A percentile compares a stretch with the other conserved stretches of the same genome.
Conservation (phyloP, 371 early-diverging fungal species). For the Mortierella sp. region DNA sequence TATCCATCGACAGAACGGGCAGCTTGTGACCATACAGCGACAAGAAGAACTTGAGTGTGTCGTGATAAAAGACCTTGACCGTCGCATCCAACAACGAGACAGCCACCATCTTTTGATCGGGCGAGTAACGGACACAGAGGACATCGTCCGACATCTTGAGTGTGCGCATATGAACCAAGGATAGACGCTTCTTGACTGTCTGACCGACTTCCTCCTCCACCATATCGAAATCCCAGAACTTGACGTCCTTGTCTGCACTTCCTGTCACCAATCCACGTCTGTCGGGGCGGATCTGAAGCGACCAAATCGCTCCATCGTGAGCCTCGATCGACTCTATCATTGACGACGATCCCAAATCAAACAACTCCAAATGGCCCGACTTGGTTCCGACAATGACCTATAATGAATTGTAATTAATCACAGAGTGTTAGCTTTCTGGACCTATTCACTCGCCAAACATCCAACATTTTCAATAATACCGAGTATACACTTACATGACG, state of each 20-base stretch:
- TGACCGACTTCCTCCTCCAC: conserved; percentile 54
- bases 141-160: conserved; percentile 95
- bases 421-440: not conserved
- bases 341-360: conserved; percentile 85
- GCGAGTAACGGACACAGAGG: conserved; percentile 86
- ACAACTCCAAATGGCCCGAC: conserved; percentile 88
- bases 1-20: conserved; percentile 96
- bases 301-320: conserved; percentile 91
- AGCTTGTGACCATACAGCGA: conserved; percentile 97
- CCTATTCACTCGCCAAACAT: not conserved
- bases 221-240: conserved; percentile 95
- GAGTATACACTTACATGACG: conserved; percentile 68
- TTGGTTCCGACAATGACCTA: conserved; percentile 93
- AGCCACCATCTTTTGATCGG: conserved; percentile 89
- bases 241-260: conserved; percentile 94
- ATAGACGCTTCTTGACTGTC: conserved; percentile 65
- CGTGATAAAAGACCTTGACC: conserved; percentile 95
- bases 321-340: conserved; percentile 89
- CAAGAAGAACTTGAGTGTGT: conserved; percentile 95
- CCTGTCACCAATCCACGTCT: conserved; percentile 92
- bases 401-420: not conserved
- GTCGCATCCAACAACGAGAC: conserved; percentile 94
- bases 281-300: conserved; percentile 90
- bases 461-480: not conserved
- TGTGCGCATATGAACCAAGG: conserved; percentile 89